phyloP scores from a whole-genome alignment of 805 yeast species.

The Candida krabiensis region DNA sequence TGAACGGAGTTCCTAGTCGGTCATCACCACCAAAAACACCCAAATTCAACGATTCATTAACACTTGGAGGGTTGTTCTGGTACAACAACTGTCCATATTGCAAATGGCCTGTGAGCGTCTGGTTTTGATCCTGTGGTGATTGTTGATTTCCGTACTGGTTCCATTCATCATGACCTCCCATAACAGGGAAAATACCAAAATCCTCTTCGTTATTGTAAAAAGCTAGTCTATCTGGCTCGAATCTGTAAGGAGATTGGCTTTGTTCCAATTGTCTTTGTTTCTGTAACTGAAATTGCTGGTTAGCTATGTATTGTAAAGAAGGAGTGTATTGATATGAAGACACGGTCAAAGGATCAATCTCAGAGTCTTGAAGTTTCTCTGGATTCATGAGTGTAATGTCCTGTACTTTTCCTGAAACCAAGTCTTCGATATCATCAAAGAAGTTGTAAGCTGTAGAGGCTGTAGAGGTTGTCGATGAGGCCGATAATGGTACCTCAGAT shows the following conservation, averaged over 20 bases:
- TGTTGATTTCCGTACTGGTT: neutral
- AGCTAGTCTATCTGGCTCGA: constrained; percentile 3
- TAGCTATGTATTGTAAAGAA: constrained; percentile 15
- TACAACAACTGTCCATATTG: constrained; percentile 2
- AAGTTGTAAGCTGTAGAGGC: constrained; percentile 11
- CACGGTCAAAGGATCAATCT: constrained; percentile 3
- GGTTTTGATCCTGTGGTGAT: constrained; percentile 1
- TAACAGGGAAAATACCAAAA: neutral
- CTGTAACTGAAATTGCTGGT: constrained; percentile 17
- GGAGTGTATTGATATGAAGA: constrained; percentile 16
- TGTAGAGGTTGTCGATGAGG: neutral
- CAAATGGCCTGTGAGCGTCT: neutral
- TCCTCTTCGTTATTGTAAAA: constrained; percentile 5
- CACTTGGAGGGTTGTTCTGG: constrained; percentile 1
- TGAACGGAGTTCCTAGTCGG: constrained; percentile 7
- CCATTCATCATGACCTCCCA: constrained; percentile 4
- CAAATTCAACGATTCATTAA: constrained; percentile 1
- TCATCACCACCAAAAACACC: constrained; percentile 9
- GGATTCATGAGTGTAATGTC: neutral
- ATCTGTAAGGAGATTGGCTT: neutral
- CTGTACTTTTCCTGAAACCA: constrained; percentile 4
- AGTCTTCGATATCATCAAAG: constrained; percentile 17
- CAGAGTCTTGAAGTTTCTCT: neutral
- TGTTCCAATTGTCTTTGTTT: constrained; percentile 11
- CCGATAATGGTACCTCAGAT: neutral